Evolutionary conservation across 805 yeast genomes (phyloP), one percentile per base, ranked within the genome.

Genomic region (Myxozyma mucilagina): DNA sequence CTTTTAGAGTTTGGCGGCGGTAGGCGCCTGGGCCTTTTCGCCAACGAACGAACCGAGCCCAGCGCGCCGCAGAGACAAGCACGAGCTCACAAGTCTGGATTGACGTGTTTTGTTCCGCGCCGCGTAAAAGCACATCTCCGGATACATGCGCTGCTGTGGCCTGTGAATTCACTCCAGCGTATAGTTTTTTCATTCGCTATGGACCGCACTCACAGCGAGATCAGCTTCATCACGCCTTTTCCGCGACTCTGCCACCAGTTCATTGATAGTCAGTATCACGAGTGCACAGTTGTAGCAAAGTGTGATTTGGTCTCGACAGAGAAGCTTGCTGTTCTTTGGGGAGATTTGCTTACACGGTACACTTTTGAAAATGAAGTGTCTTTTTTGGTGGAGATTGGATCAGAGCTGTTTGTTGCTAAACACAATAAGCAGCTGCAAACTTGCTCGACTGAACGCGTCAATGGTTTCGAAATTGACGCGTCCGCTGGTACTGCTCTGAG

Each of bases 261-360:
- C 35, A 24, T 5, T 16, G 32, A 14, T 16, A 4, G 24, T 10
- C 31, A 18, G 49, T 24, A 42, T n/a, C 7, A 1, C 16, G 44
- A 39, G 16, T 38, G 36, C 8, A 29, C 53, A 16, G 9, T 43
- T 18, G n/a, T 47, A 7, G 18, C 5, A 32, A 32, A 10, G 16
- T 31, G 49, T 31, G 24, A 32, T 4, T 32, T 34, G 10, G 20
- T 13, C 7, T n/a, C 43, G 11, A 36, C 31, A 38, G 48, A 44
- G 11, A 53, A 35, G 3, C 32, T 57, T 9, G 29, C 52, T 11
- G 36, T 20, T 11, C 50, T 57, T 6, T 58, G 61, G 61, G 61
- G 54, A 11, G 0, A 29, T 8, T 6, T 58, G 39, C 47, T 58
- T 14, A 39, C 14, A 32, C 5, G 39, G 3, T 58, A 58, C 31